Evolutionary conservation across 352 stramenopile genomes (phyloP), one percentile per base, ranked within the genome.

Genomic region (Halophytophthora polymorphica): DNA sequence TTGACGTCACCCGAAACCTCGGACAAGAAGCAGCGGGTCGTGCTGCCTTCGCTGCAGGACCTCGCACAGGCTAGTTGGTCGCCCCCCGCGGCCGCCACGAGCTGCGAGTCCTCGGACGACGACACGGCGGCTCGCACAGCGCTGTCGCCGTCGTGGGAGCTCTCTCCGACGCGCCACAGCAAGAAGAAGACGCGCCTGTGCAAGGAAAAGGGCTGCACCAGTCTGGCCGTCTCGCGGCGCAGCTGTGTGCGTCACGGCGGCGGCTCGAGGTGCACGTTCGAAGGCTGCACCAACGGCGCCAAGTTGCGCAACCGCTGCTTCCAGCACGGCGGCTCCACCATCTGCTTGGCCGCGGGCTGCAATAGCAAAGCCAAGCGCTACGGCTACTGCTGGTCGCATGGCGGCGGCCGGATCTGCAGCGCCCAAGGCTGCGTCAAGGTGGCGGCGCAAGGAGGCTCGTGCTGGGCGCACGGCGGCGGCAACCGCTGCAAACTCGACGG

Each of bases 301-400:
- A 87, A 87, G 60, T 69, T 86, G 31, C 74, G 80, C 56, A 87
- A 86, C 59, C 71, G 71, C 51, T 89, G 78, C 71, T 89, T 89
- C 58, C 78, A 89, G 58, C 78, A 89, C 64, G 77, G 74, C 25
- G 77, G 77, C 35, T 86, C 71, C 33, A 87, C 86, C 35, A 84
- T 71, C 35, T 92, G 82, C 63, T 60, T 75, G 22, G 65, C 74
- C 10, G 66, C 82, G 2, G 69, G 74, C 37, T 92, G 82, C 67
- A 71, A 55, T 48, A 73, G 71, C 56, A 87, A 88, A 44, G 78
- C 82, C 58, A 90, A 90, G 60, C 79, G 78, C n/a, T 88, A 88
- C 57, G 82, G 82, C 45, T 77, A 86, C 60, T 92, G 82, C 66
- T 90, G 79, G 72, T 87, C 82, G 18, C 82, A 92, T 33, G 80